Conservation (phyloP, 2,329 filamentous ascomycete species). For the Rachicladosporium sp. region DNA sequence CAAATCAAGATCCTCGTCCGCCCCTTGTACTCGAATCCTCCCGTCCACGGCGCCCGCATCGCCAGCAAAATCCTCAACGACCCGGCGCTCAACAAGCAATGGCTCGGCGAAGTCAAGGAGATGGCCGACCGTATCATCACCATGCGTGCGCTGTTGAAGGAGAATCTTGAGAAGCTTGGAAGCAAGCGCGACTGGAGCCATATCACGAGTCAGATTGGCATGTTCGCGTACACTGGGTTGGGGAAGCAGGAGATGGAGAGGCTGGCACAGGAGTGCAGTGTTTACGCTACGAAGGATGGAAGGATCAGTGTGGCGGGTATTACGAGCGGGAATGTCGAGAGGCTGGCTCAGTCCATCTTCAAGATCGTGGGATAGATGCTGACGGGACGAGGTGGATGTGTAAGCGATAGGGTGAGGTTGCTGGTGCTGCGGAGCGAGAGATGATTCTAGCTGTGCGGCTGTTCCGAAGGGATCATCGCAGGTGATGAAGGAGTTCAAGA, state of each 20-base stretch:
- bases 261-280: slow-evolving; percentile 88
- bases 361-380: slow-evolving; percentile 55
- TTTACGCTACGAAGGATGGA: slow-evolving; percentile 91
- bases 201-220: slow-evolving; percentile 96
- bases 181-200: slow-evolving; percentile 98
- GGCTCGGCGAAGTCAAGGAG: slow-evolving; percentile 90
- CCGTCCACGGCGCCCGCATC: slow-evolving; percentile 89
- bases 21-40: slow-evolving; percentile 95
- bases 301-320: slow-evolving; percentile 79
- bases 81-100: slow-evolving; percentile 74
- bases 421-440: neutral
- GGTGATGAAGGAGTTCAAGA: too few relatives aligned
- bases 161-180: slow-evolving; percentile 87
- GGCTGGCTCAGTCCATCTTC: slow-evolving; percentile 72
- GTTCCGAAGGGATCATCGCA: too few relatives aligned
- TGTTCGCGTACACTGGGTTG: slow-evolving; percentile 97
- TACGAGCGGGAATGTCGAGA: slow-evolving; percentile 65
- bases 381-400: too few relatives aligned
- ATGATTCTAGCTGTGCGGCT: too few relatives aligned
- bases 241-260: slow-evolving; percentile 81
- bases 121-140: slow-evolving; percentile 99
- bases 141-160: slow-evolving; percentile 89
- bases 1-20: slow-evolving; percentile 98
- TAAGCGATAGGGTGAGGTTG: neutral
- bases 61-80: slow-evolving; percentile 86